Conservation (phyloP, 805 yeast species). For the Allodekkera sacchari region DNA sequence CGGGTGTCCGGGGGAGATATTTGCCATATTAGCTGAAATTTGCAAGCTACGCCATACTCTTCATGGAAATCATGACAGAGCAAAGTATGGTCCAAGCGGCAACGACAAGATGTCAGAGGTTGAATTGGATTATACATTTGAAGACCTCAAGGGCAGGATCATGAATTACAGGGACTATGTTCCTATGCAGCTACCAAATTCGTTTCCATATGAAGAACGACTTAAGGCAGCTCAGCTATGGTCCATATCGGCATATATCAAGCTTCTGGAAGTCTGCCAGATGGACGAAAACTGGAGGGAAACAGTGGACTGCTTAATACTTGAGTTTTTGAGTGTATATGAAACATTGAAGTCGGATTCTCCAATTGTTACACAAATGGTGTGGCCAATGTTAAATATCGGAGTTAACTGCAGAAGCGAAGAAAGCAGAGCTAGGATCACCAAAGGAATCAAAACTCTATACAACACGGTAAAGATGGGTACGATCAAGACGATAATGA, state of each 20-base stretch:
- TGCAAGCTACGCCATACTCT: slow-evolving; percentile 28
- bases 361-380: slow-evolving; percentile 52
- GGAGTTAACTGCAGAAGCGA: slow-evolving; percentile 34
- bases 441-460: slow-evolving; percentile 30
- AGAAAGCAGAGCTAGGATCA: slow-evolving; percentile 24
- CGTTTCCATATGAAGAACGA: slow-evolving; percentile 29
- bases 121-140: slow-evolving; percentile 17
- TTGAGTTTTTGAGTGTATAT: slow-evolving; percentile 42
- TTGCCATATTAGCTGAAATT: slow-evolving; percentile 35
- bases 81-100: too few species aligned
- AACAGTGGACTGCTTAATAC: background rate
- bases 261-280: slow-evolving; percentile 19
- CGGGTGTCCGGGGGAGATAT: slow-evolving; percentile 56
- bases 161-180: slow-evolving; percentile 42
- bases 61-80: slow-evolving; percentile 9
- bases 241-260: slow-evolving; percentile 33
- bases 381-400: slow-evolving; percentile 50
- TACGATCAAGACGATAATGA: slow-evolving; percentile 34
- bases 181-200: slow-evolving; percentile 16
- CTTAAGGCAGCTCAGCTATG: slow-evolving; percentile 51
- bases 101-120: slow-evolving; percentile 4
- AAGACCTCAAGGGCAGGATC: slow-evolving; percentile 27
- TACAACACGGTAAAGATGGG: slow-evolving; percentile 48
- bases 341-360: slow-evolving; percentile 35
- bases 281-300: slow-evolving; percentile 3